phyloP scores from a whole-genome alignment of 768 basidiomycete genomes.

The Brasilioporus rufonigricans region DNA sequence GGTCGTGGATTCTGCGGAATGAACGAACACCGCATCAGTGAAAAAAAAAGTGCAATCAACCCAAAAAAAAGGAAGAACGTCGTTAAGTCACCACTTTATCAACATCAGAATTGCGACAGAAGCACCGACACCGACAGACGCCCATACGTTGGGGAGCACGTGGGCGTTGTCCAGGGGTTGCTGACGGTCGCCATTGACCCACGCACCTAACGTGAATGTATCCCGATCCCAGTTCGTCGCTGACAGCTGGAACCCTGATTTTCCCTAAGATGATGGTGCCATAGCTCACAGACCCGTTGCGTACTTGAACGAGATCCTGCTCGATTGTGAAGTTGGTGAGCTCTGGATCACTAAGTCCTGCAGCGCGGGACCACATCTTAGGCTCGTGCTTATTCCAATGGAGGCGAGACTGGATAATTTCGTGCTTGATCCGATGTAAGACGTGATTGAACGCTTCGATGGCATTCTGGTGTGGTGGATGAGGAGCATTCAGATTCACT shows the following conservation, averaged over 20 bases:
- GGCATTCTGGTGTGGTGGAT: slow-evolving; percentile 58
- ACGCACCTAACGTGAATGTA: slow-evolving; percentile 70
- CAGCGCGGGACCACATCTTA: slow-evolving; percentile 64
- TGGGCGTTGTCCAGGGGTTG: slow-evolving; percentile 1
- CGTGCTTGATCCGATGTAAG: slow-evolving; percentile 55
- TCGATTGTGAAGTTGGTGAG: slow-evolving; percentile 51
- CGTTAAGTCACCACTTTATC: slow-evolving; percentile 11
- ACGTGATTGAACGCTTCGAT: slow-evolving; percentile 63
- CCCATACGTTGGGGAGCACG: slow-evolving; percentile 2
- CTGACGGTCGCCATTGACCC: neutral
- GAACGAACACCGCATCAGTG: neutral
- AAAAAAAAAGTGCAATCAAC: neutral
- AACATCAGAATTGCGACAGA: slow-evolving; percentile 4
- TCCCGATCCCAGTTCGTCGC: slow-evolving; percentile 59
- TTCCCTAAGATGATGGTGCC: slow-evolving; percentile 76
- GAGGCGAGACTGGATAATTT: slow-evolving; percentile 62
- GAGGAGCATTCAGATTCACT: slow-evolving; percentile 55
- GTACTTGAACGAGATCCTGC: slow-evolving; percentile 41
- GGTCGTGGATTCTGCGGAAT: slow-evolving; percentile 63
- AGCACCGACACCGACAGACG: slow-evolving; percentile 7
- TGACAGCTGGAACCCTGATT: slow-evolving; percentile 65
- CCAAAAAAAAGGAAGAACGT: neutral
- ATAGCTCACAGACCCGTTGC: slow-evolving; percentile 60
- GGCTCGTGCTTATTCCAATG: slow-evolving; percentile 65
- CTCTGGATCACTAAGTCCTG: slow-evolving; percentile 47